These are phyloP conservation scores for Henckelia pumila DNA, from an alignment of 257 asterid species.

Conservation along the genomic window DNA sequence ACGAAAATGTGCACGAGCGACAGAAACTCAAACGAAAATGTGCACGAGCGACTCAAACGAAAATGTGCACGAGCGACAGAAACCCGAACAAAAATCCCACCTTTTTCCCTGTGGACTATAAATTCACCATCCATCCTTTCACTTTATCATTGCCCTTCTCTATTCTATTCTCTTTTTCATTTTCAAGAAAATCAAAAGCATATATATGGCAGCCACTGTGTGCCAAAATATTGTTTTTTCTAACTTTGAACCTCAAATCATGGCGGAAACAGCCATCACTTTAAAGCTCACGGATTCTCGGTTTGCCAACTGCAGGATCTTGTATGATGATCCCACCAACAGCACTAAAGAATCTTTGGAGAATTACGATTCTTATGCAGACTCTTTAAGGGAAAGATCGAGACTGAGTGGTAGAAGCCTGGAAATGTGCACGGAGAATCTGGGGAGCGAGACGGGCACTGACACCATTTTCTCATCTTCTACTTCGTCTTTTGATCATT, in stretches of 20 bases:
- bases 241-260: slow-evolving; percentile 42
- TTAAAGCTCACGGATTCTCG: slow-evolving; percentile 37
- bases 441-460: slow-evolving; percentile 79
- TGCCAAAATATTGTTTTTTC: slow-evolving; percentile 41
- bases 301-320: slow-evolving; percentile 35
- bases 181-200: not conserved
- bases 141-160: slow-evolving; percentile 25
- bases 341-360: slow-evolving; percentile 14
- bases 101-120: slow-evolving; percentile 59
- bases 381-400: slow-evolving; percentile 31
- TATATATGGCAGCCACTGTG: slow-evolving; percentile 51
- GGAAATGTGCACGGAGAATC: slow-evolving; percentile 72
- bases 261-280: slow-evolving; percentile 48
- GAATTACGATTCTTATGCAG: slow-evolving; percentile 8
- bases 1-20: too few relatives aligned
- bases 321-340: slow-evolving; percentile 6
- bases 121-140: slow-evolving; percentile 63
- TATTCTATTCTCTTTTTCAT: slow-evolving; percentile 12
- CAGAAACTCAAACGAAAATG: too few relatives aligned
- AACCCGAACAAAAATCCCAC: too few relatives aligned
- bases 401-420: slow-evolving; percentile 52
- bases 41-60: too few relatives aligned
- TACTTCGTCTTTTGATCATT: slow-evolving; percentile 9
- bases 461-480: slow-evolving; percentile 46
- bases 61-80: too few relatives aligned